Base-by-base conservation (phyloP, 1,284 basidiomycete genomes). In the Hymenochaete sp. region DNA sequence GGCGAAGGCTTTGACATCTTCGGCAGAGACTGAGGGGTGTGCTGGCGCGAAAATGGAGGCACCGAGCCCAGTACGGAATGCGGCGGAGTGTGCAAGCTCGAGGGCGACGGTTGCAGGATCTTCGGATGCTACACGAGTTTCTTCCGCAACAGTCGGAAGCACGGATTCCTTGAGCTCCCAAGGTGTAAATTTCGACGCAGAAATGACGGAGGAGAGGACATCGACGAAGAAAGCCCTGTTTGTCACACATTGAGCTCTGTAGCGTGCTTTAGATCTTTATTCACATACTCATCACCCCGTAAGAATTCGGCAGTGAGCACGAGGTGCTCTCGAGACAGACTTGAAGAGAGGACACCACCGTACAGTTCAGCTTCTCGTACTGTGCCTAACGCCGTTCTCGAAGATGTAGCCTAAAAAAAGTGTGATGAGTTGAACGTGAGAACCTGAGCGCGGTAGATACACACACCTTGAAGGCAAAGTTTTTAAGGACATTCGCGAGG, bases 391-490 rank as follows among this genome's bases (percentile, higher is more conserved):
- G 92, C 84, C 41, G 93, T 95, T 56, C 91, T 82, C 10, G 58
- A 82, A 78, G 52, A 71, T 69, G 36, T 88, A 92, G 66, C 82
- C 84, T 91, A 54, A 11, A 50, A 36, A 18, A 38, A 19, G 4
- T 8, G 29, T 19, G 11, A n/a, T 26, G 18, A 22, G 14, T n/a
- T 14, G 16, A 37, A 4, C 22, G 13, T 26, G 26, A 4, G 6
- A 18, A 13, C 41, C 40, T 22, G 45, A 26, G 22, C n/a, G 36
- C 28, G 39, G 31, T 31, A 47, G 39, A 18, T 4, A 19, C 25
- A n/a, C 64, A 44, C 55, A 95, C 93, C 85, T 93, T 96, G 81
- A 93, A 96, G 50, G 91, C 82, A 73, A 92, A 95, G 77, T 90
- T 92, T 77, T 93, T 93, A 65, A 96, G 75, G 53, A 82, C 82